Evolutionary conservation across 441 rosid genomes (phyloP), one percentile per base, ranked within the genome.

Genomic region (Euphorbia corollata): DNA sequence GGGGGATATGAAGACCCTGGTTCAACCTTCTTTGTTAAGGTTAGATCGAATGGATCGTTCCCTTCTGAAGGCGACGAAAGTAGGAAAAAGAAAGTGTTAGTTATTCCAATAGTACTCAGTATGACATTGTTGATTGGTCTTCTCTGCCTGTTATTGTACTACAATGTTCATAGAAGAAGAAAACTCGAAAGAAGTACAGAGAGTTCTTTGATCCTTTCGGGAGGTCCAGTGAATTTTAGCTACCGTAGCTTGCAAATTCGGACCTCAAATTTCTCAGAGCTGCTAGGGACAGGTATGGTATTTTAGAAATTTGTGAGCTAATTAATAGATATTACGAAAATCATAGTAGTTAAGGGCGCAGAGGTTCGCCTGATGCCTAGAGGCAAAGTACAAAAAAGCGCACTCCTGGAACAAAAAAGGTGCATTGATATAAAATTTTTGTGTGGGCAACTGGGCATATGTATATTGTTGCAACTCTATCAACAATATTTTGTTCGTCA

Each of bases 1-100:
- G 96, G 98, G 2, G 97, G 97, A 32, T 90, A 85, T 57, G 82
- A 80, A 79, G 97, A 90, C 67, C 72, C 94, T 23, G 81, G 96
- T 19, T 83, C 96, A 23, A 88, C 91, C 54, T 79, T 92, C 71
- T 90, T 92, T 50, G 85, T 87, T 47, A 92, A 88, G 75, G 81
- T 78, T 38, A 71, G 73, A 64, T 68, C 88, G 45, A 85, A 84
- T 67, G 81, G 77, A 3, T 84, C 87, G 0, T 55, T 59, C 63
- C 20, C 6, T 55, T 53, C 53, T 3, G 72, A 50, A 68, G 69
- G 59, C 0, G 38, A 18, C 2, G 74, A 64, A 0, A 70, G 54
- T 55, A 55, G 68, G 38, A 72, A 61, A 12, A 67, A 73, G 68
- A 88, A 88, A 77, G 76, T 84, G 71, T 27, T 90, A 64, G 81